These are phyloP conservation scores for Hanseniaspora singularis DNA, from an alignment of 805 yeast genomes.

Conservation along the genomic window DNA sequence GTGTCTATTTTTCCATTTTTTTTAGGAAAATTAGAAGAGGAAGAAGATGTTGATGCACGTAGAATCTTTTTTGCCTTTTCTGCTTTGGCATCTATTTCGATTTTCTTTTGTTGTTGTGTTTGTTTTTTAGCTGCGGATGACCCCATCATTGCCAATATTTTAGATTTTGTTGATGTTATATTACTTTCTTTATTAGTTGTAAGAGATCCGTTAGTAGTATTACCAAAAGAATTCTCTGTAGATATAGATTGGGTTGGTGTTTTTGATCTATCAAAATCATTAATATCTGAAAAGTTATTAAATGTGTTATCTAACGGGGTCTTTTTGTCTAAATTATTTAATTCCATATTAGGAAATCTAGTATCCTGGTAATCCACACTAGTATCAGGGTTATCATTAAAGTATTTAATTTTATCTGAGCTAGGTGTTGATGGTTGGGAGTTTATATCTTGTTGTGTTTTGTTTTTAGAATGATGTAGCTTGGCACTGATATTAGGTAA, in stretches of 20 bases:
- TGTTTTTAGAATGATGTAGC: slow-evolving; percentile 24
- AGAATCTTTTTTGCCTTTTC: neutral
- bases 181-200: neutral
- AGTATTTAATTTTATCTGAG: neutral
- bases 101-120: neutral
- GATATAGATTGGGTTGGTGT: neutral
- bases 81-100: neutral
- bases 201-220: neutral
- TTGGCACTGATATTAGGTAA: slow-evolving; percentile 30
- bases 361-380: neutral
- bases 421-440: slow-evolving; percentile 11
- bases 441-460: neutral
- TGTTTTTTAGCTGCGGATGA: slow-evolving; percentile 11
- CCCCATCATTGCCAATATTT: slow-evolving; percentile 14
- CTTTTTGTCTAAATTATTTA: neutral
- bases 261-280: neutral
- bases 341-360: neutral
- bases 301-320: neutral
- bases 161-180: slow-evolving; percentile 4
- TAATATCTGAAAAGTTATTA: neutral
- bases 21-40: neutral
- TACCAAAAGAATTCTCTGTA: neutral
- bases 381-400: neutral
- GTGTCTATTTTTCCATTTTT: neutral
- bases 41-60: neutral